Evolutionary conservation across 148 eudicot genomes (phyloP).

Genomic region (Diospyros kaki): DNA sequence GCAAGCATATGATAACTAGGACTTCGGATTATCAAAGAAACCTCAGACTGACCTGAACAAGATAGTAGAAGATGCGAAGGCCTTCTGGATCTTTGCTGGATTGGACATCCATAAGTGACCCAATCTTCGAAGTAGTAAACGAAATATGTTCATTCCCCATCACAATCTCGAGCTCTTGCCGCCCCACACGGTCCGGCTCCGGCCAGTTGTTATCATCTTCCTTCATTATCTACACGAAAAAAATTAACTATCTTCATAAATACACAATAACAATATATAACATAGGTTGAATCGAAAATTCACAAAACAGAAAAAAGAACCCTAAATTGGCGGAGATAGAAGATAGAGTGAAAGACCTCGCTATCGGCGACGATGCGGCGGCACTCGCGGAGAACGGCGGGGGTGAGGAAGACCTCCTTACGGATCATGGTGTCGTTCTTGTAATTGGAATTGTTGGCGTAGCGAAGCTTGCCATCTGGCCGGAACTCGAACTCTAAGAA

Average conservation of each 20-base stretch:
- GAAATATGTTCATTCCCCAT: constrained; percentile 66
- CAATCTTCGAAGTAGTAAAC: constrained; percentile 60
- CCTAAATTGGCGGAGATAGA: not conserved
- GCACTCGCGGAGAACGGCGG: constrained; percentile 53
- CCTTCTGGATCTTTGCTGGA: constrained; percentile 50
- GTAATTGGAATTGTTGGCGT: constrained; percentile 73
- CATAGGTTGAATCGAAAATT: not conserved
- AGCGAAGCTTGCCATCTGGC: constrained; percentile 49
- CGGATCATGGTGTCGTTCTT: constrained; percentile 96
- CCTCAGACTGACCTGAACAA: constrained; percentile 7
- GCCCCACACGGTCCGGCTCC: constrained; percentile 55
- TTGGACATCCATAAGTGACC: constrained; percentile 62
- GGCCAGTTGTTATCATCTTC: constrained; percentile 42
- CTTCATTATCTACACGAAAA: constrained; percentile 13
- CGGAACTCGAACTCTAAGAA: constrained; percentile 69
- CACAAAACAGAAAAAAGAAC: not conserved
- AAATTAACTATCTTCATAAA: not conserved
- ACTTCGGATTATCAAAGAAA: too few relatives aligned
- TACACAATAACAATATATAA: not conserved
- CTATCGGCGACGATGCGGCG: constrained; percentile 84
- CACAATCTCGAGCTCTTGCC: constrained; percentile 69
- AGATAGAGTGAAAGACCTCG: constrained; percentile 38
- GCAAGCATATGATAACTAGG: too few relatives aligned
- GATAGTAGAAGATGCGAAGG: constrained; percentile 30
- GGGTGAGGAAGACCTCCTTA: constrained; percentile 56